Percentiles rank a stretch among this genome's conserved stretches.
phyloP scores from a whole-genome alignment of 169 alveolate genomes.

The Cryptosporidium canis region DNA sequence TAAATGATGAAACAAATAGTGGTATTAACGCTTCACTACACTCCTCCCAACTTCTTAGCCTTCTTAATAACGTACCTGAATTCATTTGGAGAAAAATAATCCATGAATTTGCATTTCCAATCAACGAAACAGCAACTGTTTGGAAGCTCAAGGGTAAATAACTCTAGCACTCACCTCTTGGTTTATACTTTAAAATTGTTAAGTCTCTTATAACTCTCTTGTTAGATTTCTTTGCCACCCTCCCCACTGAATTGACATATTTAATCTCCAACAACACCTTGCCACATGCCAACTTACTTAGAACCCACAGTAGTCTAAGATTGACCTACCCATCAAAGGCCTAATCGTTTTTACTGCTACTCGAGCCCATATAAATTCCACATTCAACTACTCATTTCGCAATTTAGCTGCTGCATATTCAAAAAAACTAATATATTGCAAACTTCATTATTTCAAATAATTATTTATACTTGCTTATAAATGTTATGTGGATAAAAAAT shows the following conservation, averaged over 20 bases:
- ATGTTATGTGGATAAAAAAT: background rate
- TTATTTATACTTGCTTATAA: slow-evolving; percentile 38
- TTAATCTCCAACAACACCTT: no score
- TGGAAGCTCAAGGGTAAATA: slow-evolving; percentile 49
- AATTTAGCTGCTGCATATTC: no score
- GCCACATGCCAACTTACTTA: background rate
- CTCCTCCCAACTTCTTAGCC: background rate
- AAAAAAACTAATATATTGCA: background rate
- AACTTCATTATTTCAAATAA: slow-evolving; percentile 16
- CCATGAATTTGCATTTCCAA: slow-evolving; percentile 69
- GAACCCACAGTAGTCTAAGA: no score
- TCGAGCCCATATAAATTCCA: no score
- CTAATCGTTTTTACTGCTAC: no score
- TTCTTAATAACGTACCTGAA: slow-evolving; percentile 63
- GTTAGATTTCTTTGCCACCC: no score
- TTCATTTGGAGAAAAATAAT: slow-evolving; percentile 61
- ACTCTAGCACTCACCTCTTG: background rate
- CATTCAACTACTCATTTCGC: no score
- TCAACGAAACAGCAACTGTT: slow-evolving; percentile 69
- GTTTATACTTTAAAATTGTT: background rate
- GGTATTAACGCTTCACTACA: background rate
- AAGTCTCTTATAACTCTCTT: background rate
- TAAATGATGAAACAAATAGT: background rate
- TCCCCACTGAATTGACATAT: no score
- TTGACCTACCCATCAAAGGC: no score